These are phyloP conservation scores for Sambucus nigra DNA, from an alignment of 129 eudicot genomes.

Conservation along the genomic window DNA sequence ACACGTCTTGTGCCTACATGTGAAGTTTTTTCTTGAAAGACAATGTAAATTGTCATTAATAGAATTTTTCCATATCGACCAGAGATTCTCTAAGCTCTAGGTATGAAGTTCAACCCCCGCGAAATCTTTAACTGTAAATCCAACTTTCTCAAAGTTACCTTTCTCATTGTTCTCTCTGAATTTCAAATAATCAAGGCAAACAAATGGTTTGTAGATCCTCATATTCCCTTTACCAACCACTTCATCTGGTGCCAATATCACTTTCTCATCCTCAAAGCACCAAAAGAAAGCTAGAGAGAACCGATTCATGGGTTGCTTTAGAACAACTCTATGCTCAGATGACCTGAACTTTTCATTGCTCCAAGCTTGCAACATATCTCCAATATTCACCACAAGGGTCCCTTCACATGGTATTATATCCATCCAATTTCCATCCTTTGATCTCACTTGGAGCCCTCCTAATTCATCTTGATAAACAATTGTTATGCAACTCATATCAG, in stretches of 20 bases:
- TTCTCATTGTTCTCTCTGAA: constrained; percentile 60
- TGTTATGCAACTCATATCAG: constrained; percentile 79
- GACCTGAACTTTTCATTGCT: constrained; percentile 59
- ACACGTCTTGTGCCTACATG: too few relatives aligned
- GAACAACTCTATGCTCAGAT: constrained; percentile 62
- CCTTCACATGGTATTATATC: constrained; percentile 59
- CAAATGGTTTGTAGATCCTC: constrained; percentile 51
- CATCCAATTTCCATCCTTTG: constrained; percentile 64
- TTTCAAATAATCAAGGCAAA: constrained; percentile 51
- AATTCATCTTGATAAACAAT: constrained; percentile 62
- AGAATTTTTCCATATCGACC: too few relatives aligned
- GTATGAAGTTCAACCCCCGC: constrained; percentile 18
- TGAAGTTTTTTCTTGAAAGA: too few relatives aligned
- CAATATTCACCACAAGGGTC: constrained; percentile 56
- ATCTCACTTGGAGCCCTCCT: constrained; percentile 72
- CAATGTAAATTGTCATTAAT: too few relatives aligned
- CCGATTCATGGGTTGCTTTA: constrained; percentile 36
- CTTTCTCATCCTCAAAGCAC: constrained; percentile 82
- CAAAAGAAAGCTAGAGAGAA: constrained; percentile 72
- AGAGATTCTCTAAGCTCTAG: too few relatives aligned
- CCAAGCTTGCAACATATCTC: constrained; percentile 84
- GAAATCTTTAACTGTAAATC: constrained; percentile 65
- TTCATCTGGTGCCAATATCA: constrained; percentile 53
- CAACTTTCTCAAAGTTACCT: constrained; percentile 73
- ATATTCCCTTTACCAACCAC: constrained; percentile 33